Evolutionary conservation across 345 rosid species (phyloP), one percentile per base, ranked within the genome.

Genomic region (Cardiospermum halicacabum): DNA sequence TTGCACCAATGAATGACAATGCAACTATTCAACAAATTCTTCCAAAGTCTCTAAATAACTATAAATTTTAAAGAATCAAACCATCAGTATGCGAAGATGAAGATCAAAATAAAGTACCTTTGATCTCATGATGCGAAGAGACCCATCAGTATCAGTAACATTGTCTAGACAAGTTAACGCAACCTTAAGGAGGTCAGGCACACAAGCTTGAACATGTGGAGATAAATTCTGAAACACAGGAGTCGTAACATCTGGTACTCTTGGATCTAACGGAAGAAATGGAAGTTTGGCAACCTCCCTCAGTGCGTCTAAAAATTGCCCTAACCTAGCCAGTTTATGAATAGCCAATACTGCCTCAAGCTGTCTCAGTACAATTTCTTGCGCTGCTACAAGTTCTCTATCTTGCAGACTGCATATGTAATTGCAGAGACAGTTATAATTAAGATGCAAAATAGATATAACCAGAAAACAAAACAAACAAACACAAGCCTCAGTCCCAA

Each of bases 281-380:
- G 92, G 90, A 72, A 91, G 90, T 74, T 81, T 91, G 56, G 97
- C 92, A 30, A 95, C 82, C 82, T 89, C 99, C 79, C 92, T 85
- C 53, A 95, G 74, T 54, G 95, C 89, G 81, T 91, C 99, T 50
- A 86, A 71, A 80, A 85, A 78, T 64, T 78, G 78, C 60, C 96
- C 94, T 43, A 62, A 70, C 69, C 82, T 91, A 11, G 73, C 87
- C 79, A 84, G 58, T 73, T 86, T 89, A 70, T 87, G 96, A 60
- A 89, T 72, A 26, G 93, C 82, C 69, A 95, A 78, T 73, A 89
- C 74, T 11, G 97, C 96, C 84, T 95, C 97, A 5, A 95, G 99
- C 81, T 95, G 96, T 77, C 99, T 87, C 74, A 95, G 72, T 34
- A 91, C 82, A 21, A 85, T 91, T 71, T 95, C 89, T 76, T 95